Percentiles rank a stretch among this genome's conserved stretches.
Evolutionary conservation across 129 eudicot genomes (phyloP).

Genomic region (Arctium minus): DNA sequence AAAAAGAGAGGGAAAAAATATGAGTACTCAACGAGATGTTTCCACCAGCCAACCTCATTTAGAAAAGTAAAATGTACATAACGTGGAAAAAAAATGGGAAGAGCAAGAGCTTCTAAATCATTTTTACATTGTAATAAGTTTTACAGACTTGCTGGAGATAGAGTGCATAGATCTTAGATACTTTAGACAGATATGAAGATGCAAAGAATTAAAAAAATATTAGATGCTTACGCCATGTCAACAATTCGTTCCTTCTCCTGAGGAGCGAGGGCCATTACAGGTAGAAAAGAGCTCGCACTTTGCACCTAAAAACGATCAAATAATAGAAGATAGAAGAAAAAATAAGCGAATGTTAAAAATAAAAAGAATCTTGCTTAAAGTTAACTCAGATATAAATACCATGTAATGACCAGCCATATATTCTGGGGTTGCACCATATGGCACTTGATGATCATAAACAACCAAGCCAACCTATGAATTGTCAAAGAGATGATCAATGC

Average conservation of each 20-base stretch:
- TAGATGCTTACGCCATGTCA: conserved; percentile 87
- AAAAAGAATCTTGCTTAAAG: neutral
- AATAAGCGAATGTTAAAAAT: neutral
- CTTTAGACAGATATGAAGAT: neutral
- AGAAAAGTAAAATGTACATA: neutral
- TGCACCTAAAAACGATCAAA: conserved; percentile 51
- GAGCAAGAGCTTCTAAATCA: neutral
- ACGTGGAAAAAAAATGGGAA: neutral
- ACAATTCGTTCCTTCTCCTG: conserved; percentile 87
- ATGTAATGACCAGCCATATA: conserved; percentile 98
- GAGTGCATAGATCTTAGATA: neutral
- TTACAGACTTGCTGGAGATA: neutral
- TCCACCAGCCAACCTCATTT: neutral
- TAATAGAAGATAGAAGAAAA: neutral
- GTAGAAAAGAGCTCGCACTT: conserved; percentile 92
- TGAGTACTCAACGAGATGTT: neutral
- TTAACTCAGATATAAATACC: conserved; percentile 39
- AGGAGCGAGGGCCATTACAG: conserved; percentile 97
- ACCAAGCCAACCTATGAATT: conserved; percentile 76
- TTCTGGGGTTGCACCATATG: conserved; percentile 97
- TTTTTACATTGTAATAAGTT: neutral
- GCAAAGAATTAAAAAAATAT: neutral
- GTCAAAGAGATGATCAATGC: neutral
- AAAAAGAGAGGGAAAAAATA: neutral
- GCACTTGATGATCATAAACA: conserved; percentile 96